Evolutionary conservation across 2,329 filamentous ascomycete genomes (phyloP).

Genomic region (Zymoseptoria pseudotritici): DNA sequence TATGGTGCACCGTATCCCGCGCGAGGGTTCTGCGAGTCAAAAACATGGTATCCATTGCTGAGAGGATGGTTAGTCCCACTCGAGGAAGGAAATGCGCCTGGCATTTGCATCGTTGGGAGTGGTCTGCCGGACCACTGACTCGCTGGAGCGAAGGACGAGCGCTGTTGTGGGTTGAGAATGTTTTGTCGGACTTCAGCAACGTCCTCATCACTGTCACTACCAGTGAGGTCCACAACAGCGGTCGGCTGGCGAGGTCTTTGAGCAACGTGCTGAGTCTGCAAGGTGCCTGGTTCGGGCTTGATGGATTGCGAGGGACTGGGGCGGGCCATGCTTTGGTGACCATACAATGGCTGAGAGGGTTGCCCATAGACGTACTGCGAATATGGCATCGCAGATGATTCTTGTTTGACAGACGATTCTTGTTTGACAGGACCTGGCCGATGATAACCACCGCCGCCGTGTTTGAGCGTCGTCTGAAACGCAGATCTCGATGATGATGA

Average conservation of each 20-base stretch:
- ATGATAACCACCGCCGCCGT: conserved; percentile 18
- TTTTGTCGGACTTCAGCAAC: conserved; percentile 19
- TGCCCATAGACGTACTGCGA: background rate
- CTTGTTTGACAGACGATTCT: conserved; percentile 9
- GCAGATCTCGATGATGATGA: conserved; percentile 19
- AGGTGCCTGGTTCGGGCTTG: conserved; percentile 8
- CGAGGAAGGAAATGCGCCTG: conserved; percentile 16
- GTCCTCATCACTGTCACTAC: conserved; percentile 25
- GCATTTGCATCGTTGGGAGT: conserved; percentile 15
- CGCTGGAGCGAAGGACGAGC: conserved; percentile 1
- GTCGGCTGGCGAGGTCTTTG: conserved; percentile 9
- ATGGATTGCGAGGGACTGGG: background rate
- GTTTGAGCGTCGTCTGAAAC: conserved; percentile 26
- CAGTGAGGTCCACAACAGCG: conserved; percentile 27
- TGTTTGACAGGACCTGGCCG: conserved; percentile 16
- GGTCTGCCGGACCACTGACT: background rate
- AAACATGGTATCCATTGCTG: background rate
- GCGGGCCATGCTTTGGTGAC: conserved; percentile 6
- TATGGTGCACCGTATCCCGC: background rate
- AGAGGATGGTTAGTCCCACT: background rate
- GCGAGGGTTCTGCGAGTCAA: background rate
- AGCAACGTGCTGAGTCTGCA: conserved; percentile 8
- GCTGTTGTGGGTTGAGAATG: conserved; percentile 18
- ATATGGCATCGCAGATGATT: conserved; percentile 2
- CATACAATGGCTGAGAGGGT: background rate